Conservation (phyloP, 345 rosid genomes). For the Pelargonium nanum region DNA sequence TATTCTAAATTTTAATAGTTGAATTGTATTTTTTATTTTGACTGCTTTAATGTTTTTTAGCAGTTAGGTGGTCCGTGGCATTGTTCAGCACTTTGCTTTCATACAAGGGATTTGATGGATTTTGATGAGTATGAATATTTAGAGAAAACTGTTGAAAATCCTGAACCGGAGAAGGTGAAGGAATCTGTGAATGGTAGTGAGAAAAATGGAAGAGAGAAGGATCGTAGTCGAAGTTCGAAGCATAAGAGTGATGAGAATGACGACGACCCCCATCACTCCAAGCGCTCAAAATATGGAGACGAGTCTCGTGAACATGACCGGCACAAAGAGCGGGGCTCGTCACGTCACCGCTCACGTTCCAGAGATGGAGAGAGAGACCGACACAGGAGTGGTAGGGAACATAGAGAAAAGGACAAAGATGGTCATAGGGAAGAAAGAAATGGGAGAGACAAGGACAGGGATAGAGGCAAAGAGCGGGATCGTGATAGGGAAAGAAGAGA, state of each 20-base stretch:
- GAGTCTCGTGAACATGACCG: constrained; percentile 40
- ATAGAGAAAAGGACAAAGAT: constrained; percentile 40
- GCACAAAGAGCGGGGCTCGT: constrained; percentile 29
- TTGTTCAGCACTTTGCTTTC: constrained; percentile 5
- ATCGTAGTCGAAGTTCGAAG: constrained; percentile 42
- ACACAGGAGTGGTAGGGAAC: constrained; percentile 47
- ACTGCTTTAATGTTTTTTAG: not conserved
- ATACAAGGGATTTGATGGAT: constrained; percentile 37
- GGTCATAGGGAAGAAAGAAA: constrained; percentile 40
- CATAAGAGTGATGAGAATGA: constrained; percentile 43
- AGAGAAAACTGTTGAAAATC: constrained; percentile 82
- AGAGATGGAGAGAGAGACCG: constrained; percentile 73
- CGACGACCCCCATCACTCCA: constrained; percentile 37
- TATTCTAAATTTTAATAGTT: too few species aligned
- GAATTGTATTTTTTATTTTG: not conserved
- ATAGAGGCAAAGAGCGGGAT: constrained; percentile 33
- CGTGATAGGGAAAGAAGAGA: constrained; percentile 22
- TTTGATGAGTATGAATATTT: constrained; percentile 94
- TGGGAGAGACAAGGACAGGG: constrained; percentile 22
- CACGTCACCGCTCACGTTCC: constrained; percentile 44
- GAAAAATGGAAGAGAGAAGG: constrained; percentile 31
- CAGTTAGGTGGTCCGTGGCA: not conserved
- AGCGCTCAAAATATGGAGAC: constrained; percentile 41
- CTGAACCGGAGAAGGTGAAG: constrained; percentile 34
- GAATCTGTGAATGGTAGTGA: constrained; percentile 48